Evolutionary conservation across 768 basidiomycete species (phyloP), one percentile per base, ranked within the genome.

Genomic region (Leccinum disarticulatum): DNA sequence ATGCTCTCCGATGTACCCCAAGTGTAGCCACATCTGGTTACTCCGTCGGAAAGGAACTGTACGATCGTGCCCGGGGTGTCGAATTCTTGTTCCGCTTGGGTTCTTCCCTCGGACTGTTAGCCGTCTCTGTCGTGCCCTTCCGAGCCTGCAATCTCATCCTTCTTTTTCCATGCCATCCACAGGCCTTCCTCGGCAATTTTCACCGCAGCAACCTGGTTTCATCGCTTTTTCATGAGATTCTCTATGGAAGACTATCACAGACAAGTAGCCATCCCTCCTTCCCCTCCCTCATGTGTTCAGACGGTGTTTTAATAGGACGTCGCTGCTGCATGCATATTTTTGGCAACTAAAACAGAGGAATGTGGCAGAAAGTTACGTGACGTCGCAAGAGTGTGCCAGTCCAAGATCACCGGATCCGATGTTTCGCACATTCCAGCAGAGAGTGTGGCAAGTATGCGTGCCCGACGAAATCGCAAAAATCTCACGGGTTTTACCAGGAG

Each of bases 331-430:
- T 93, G 91, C 71, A 85, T 94, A 61, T 94, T 94, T 68, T 81
- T 94, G 59, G 90, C 92, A 1, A 92, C 92, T n/a, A 94, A 94
- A 73, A 93, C 91, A 1, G 92, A 94, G 71, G 92, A 94, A 73
- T 93, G 90, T 64, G 90, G 90, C 35, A 80, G 92, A 54, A 94
- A 93, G 69, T 81, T 94, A 14, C 81, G 88, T n/a, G 92, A 94
- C 66, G 90, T 93, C 27, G 89, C 92, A 9, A 81, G 82, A 63
- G 83, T 93, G 10, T 87, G 82, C 64, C 83, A 85, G 66, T 82
- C 88, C 36, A 93, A 93, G 75, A 78, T 87, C 36, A 76, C 77
- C 22, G 81, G 80, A 53, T 71, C 73, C 6, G 87, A 90, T 56
- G 77, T 84, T 36, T 73, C 76, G 10, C 79, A 82, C 50, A 83